Percentiles rank a stretch among this genome's conserved stretches.
Conservation (phyloP, 164 flowering plant genomes). For the Houttuynia cordata region DNA sequence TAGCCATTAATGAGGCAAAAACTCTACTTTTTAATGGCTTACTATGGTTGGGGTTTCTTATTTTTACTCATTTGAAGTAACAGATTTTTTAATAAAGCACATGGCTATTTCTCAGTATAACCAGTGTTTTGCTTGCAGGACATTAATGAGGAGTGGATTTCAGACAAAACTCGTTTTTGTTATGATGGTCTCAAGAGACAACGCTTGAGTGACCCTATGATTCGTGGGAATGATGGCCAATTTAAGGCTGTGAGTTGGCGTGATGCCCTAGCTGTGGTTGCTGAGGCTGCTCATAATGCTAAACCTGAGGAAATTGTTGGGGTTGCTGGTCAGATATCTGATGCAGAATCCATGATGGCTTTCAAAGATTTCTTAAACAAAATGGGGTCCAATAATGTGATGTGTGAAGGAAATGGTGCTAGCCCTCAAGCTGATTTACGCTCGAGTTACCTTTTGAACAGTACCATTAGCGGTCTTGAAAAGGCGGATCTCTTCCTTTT, state of each 20-base stretch:
- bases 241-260: slow-evolving; percentile 94
- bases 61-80: no score
- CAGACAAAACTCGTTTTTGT: slow-evolving; percentile 97
- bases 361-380: slow-evolving; percentile 88
- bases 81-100: background rate
- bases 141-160: slow-evolving; percentile 98
- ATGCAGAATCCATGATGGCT: slow-evolving; percentile 98
- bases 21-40: no score
- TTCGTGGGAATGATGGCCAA: slow-evolving; percentile 93
- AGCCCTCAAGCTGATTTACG: slow-evolving; percentile 77
- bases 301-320: slow-evolving; percentile 92
- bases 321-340: slow-evolving; percentile 83
- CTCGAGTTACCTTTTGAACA: slow-evolving; percentile 73
- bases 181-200: slow-evolving; percentile 99
- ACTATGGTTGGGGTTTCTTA: no score
- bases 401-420: slow-evolving; percentile 80
- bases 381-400: slow-evolving; percentile 88
- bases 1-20: no score
- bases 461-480: slow-evolving; percentile 73
- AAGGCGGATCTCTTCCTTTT: slow-evolving; percentile 92
- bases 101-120: background rate
- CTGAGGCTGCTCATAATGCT: slow-evolving; percentile 61
- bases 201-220: slow-evolving; percentile 94
- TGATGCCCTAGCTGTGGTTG: slow-evolving; percentile 89
- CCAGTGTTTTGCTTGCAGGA: slow-evolving; percentile 40